phyloP scores from a whole-genome alignment of 768 basidiomycete genomes.

The Leccinum ochraceum region DNA sequence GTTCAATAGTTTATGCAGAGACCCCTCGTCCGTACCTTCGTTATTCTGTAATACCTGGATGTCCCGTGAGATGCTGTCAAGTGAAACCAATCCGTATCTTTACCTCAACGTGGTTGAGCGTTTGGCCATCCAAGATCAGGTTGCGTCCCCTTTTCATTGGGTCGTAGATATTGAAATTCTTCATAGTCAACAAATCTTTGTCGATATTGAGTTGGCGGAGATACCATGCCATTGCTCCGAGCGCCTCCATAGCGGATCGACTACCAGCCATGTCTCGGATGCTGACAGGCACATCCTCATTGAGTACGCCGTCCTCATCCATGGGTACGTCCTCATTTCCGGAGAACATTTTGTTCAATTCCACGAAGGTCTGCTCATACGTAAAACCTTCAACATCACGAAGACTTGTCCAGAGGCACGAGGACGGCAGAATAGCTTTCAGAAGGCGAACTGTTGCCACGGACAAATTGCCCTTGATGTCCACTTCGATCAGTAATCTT shows the following conservation, averaged over 20 bases:
- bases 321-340: conserved; percentile 44
- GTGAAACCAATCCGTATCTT: conserved; percentile 10
- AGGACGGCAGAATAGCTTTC: conserved; percentile 74
- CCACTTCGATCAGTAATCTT: neutral
- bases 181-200: conserved; percentile 92
- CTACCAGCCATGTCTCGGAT: conserved; percentile 74
- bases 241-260: conserved; percentile 71
- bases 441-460: conserved; percentile 80
- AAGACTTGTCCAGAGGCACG: conserved; percentile 88
- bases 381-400: conserved; percentile 80
- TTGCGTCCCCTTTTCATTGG: conserved; percentile 90
- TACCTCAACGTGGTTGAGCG: conserved; percentile 93
- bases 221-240: conserved; percentile 95
- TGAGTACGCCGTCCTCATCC: conserved; percentile 43
- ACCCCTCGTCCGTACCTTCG: conserved; percentile 91
- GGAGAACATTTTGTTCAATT: conserved; percentile 68
- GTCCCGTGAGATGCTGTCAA: conserved; percentile 6
- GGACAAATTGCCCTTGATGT: conserved; percentile 75
- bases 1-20: conserved; percentile 77
- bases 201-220: conserved; percentile 93
- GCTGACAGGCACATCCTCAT: conserved; percentile 56
- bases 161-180: conserved; percentile 97
- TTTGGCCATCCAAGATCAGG: conserved; percentile 90
- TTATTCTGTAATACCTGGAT: conserved; percentile 81
- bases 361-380: conserved; percentile 68